Percentiles rank a stretch among this genome's conserved stretches.
Evolutionary conservation across 768 basidiomycete genomes (phyloP).

Genomic region (Cystobasidium ongulense): DNA sequence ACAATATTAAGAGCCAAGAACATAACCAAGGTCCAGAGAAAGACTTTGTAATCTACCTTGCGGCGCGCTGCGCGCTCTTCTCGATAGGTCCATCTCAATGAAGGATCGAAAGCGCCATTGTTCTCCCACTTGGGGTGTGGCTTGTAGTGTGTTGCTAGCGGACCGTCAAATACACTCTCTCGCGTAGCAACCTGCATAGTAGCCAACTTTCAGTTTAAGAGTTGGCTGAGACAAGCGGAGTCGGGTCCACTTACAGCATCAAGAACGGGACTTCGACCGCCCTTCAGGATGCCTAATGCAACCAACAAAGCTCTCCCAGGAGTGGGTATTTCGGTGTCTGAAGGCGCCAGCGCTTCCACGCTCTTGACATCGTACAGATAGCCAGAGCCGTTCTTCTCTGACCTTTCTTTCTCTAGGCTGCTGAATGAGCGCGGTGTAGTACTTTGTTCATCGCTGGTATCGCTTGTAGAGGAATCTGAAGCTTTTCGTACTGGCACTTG

Average conservation of each 20-base stretch:
- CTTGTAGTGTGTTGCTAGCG: conserved; percentile 22
- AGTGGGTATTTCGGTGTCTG: neutral
- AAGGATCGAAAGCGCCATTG: conserved; percentile 42
- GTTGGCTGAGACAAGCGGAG: no score
- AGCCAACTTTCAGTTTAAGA: no score
- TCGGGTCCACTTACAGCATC: conserved; percentile 29
- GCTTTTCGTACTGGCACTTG: no score
- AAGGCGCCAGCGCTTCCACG: conserved; percentile 20
- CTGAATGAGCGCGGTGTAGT: neutral
- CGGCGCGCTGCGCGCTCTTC: conserved; percentile 41
- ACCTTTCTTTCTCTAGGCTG: neutral
- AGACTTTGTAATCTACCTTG: conserved; percentile 43
- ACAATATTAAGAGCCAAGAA: conserved; percentile 40
- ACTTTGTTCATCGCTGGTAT: no score
- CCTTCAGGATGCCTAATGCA: conserved; percentile 1
- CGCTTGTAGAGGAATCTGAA: no score
- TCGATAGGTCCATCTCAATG: conserved; percentile 45
- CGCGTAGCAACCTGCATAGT: conserved; percentile 30
- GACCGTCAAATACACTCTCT: conserved; percentile 33
- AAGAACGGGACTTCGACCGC: neutral
- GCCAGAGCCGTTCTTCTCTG: neutral
- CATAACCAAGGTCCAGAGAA: conserved; percentile 43
- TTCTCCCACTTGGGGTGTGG: conserved; percentile 36
- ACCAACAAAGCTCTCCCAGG: conserved; percentile 27
- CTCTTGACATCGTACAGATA: conserved; percentile 19